These are phyloP conservation scores for Inosperma sp. DNA, from an alignment of 768 basidiomycete genomes.

Conservation along the genomic window DNA sequence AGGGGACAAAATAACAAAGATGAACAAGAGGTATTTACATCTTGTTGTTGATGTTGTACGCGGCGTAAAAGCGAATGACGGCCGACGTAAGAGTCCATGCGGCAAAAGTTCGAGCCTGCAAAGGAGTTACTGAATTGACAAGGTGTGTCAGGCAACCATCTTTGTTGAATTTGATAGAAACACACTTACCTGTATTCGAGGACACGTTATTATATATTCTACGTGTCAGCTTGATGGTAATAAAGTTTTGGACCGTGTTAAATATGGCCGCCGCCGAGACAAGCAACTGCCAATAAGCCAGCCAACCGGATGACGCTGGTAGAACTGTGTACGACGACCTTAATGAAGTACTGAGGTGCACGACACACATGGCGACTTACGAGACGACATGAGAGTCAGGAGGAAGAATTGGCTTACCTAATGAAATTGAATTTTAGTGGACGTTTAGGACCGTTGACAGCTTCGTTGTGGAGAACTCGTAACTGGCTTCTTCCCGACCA, in stretches of 20 bases:
- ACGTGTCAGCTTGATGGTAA: constrained; percentile 71
- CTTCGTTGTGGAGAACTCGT: no score
- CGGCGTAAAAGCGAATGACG: constrained; percentile 78
- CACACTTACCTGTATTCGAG: constrained; percentile 32
- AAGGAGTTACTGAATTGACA: constrained; percentile 71
- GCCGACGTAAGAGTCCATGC: constrained; percentile 89
- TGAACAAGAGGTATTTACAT: constrained; percentile 45
- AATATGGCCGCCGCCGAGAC: constrained; percentile 74
- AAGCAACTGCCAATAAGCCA: constrained; percentile 87
- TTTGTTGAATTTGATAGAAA: neutral
- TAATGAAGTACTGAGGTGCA: neutral
- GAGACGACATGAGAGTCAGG: constrained; percentile 19
- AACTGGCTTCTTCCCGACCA: constrained; percentile 13
- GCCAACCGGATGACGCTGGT: constrained; percentile 60
- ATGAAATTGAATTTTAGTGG: constrained; percentile 5
- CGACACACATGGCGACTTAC: constrained; percentile 15
- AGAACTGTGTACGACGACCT: constrained; percentile 41
- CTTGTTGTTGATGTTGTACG: constrained; percentile 83
- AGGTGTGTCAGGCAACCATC: neutral
- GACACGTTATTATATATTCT: constrained; percentile 62
- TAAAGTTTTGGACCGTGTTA: constrained; percentile 82
- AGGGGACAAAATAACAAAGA: constrained; percentile 3
- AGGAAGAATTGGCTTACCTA: constrained; percentile 18
- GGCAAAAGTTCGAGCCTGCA: constrained; percentile 88
- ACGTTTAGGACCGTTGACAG: no score